These are phyloP conservation scores for Phytopythium boreale DNA, from an alignment of 352 stramenopile genomes.

Conservation along the genomic window DNA sequence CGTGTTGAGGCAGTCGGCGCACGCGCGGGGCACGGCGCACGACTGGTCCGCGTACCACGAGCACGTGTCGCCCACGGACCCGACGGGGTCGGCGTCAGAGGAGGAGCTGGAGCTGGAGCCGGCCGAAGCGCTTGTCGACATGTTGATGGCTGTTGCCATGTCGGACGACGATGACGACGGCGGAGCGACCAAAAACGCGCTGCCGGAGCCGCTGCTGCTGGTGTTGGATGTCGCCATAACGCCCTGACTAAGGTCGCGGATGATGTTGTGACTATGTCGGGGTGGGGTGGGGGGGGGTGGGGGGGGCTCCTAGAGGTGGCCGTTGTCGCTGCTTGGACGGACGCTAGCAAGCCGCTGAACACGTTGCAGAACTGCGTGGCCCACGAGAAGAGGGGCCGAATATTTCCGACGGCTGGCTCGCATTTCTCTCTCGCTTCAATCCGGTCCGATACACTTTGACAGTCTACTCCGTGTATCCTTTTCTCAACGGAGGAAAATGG, in stretches of 20 bases:
- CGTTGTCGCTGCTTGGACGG: no score
- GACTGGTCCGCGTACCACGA: constrained; percentile 25
- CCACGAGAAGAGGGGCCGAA: background rate
- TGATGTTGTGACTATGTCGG: constrained; percentile 3
- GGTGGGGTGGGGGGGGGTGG: no score
- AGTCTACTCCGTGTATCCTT: background rate
- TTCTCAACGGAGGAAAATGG: background rate
- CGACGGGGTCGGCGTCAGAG: background rate
- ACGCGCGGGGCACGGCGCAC: constrained; percentile 18
- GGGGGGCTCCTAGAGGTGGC: background rate
- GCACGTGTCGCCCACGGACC: constrained; percentile 18
- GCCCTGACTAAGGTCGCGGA: background rate
- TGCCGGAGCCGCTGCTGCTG: constrained; percentile 9
- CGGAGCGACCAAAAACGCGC: constrained; percentile 8
- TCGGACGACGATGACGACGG: constrained; percentile 17
- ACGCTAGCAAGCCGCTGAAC: no score
- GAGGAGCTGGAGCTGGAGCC: constrained; percentile 10
- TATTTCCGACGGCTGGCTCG: background rate
- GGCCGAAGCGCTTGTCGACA: background rate
- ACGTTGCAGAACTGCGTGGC: background rate
- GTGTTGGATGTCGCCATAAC: background rate
- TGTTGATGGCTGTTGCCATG: background rate
- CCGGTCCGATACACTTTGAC: background rate
- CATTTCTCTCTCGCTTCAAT: constrained; percentile 5
- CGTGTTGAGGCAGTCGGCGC: constrained; percentile 27